Evolutionary conservation across 495 filamentous ascomycete species (phyloP).

Genomic region (Tuber microsphaerosporum): DNA sequence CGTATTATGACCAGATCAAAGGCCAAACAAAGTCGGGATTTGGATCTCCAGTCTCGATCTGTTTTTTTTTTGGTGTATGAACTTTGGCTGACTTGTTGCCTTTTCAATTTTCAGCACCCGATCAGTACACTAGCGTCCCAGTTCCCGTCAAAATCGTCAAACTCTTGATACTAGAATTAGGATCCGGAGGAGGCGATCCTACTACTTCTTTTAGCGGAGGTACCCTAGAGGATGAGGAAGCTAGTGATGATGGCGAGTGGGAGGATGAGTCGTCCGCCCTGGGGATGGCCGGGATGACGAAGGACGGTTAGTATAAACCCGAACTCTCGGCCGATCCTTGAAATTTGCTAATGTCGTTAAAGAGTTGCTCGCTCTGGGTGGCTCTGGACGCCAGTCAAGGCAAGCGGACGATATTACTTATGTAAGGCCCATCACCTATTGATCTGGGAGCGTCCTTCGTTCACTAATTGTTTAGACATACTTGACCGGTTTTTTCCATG

Average conservation of each 20-base stretch:
- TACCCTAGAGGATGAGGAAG: conserved; percentile 50
- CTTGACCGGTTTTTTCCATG: conserved; percentile 72
- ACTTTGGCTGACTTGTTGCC: conserved; percentile 13
- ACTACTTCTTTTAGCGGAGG: conserved; percentile 43
- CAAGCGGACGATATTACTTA: conserved; percentile 81
- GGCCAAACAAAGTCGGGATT: conserved; percentile 55
- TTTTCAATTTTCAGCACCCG: conserved; percentile 55
- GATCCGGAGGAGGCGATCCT: conserved; percentile 53
- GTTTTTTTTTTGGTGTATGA: conserved; percentile 17
- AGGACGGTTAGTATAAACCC: conserved; percentile 29
- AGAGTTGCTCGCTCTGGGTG: conserved; percentile 72
- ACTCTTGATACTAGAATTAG: conserved; percentile 83
- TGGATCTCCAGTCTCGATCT: conserved; percentile 42
- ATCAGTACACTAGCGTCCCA: conserved; percentile 79
- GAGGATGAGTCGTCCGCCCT: conserved; percentile 74
- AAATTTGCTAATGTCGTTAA: conserved; percentile 10
- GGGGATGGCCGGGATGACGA: conserved; percentile 58
- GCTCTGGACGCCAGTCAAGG: conserved; percentile 52
- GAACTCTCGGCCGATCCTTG: background rate
- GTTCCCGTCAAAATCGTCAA: conserved; percentile 93
- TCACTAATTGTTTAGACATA: conserved; percentile 53
- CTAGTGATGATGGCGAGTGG: conserved; percentile 72
- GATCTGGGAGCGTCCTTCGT: background rate
- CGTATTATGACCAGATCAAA: conserved; percentile 90
- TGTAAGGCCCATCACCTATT: conserved; percentile 20